Base-by-base conservation (phyloP, 331 rosid genomes). In the Rosa hybrid region DNA sequence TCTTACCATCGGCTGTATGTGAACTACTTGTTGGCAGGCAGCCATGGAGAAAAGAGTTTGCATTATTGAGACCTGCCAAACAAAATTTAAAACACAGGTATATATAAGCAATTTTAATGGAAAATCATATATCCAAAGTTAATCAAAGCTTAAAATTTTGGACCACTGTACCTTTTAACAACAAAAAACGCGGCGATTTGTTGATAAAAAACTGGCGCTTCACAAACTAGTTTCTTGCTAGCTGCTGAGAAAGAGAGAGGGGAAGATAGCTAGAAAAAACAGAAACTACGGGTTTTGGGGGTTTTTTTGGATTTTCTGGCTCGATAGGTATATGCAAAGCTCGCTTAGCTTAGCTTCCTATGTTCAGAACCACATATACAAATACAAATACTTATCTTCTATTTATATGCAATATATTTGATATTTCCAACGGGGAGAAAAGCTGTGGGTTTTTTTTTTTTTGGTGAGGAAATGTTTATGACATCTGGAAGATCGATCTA, bases 21-120 rank as follows among this genome's bases (percentile, higher is more conserved):
- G 79, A 13, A 8, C 54, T 21, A 74, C 92, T 82, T 84, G 91
- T 57, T 89, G 89, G 92, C 90, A 88, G 80, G 71, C 84, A 6
- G 88, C 68, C 62, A 76, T 64, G 44, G 84, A 21, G 38, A 76
- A 23, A 34, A 84, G 80, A 16, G 82, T 82, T 71, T 84, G 88
- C 94, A 80, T 80, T 62, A 23, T 68, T 48, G 14, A 45, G 45
- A 79, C 83, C 91, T 89, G 91, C 83, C 78, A 12, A 78, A 74
- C 14, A 11, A 1, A 50, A 82, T 21, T 14, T 6, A 30, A 41
- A 70, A 56, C 63, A 25, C 41, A 1, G 48, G 69, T 54, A 56
- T 75, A 45, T 78, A 71, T 46, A 48, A 11, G 59, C 34, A 62
- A 74, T 57, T 56, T 39, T 12, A 11, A 49, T 41, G 64, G 45